Base-by-base conservation (phyloP, 805 yeast species). In the Starmerella vitae region DNA sequence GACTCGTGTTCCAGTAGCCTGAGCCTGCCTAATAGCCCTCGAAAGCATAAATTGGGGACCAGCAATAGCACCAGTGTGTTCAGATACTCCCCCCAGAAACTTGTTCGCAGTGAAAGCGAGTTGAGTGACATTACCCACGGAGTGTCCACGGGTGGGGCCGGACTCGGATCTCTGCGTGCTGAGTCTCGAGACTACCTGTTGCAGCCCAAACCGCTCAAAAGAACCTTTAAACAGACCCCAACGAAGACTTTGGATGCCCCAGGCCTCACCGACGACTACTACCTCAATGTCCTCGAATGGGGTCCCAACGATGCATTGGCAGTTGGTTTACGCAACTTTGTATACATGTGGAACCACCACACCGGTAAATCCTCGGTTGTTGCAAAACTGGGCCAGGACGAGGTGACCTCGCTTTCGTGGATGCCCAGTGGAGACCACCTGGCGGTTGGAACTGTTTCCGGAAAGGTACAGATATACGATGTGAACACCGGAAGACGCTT, bases 211-310 rank as follows among this genome's bases (percentile, higher is more conserved):
- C 83, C 78, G 59, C 78, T 74, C 52, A 73, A 79, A 1, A 63
- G 98, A 33, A 70, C 72, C 22, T 81, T 91, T 17, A 68, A 91
- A 3, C 82, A 80, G 53, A 82, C 85, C 1, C 97, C 98, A 0
- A 85, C 79, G 54, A 68, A 94, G 40, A 96, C 88, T 4, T 68
- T 88, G 32, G 98, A 88, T 61, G 98, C 98, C 0, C 98, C 97
- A 0, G 94, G 84, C 34, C 64, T 91, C 18, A 84, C 84, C 5
- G 97, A 91, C 57, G 97, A 88, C 56, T 88, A 86, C 55, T 88
- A 88, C 56, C 67, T 85, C 36, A 91, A 91, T 52, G 66, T 91
- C 41, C 80, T 91, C 1, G 97, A 91, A 56, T 88, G 98, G 98
- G 94, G 96, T 0, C 72, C 83, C 20, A 83, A 78, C 42, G 93